phyloP scores from a whole-genome alignment of 176 grass and related monocot species.

The Canna indica region DNA sequence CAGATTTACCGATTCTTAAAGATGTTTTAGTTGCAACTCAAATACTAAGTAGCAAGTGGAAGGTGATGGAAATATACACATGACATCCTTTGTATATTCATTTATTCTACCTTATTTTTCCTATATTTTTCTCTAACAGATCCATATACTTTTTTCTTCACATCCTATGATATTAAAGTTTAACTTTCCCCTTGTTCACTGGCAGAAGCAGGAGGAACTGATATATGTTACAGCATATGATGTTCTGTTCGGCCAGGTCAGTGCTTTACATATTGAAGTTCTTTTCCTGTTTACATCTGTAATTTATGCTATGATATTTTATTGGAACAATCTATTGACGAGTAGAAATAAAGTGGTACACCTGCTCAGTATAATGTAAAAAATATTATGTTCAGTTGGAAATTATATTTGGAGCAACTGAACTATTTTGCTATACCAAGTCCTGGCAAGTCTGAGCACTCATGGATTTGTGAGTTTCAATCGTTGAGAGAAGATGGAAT shows the following conservation, averaged over 20 bases:
- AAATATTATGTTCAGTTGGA: background rate
- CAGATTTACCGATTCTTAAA: conserved; percentile 73
- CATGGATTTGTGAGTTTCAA: background rate
- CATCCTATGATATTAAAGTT: background rate
- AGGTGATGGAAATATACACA: conserved; percentile 34
- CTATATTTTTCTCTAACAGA: conserved; percentile 8
- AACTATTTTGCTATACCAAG: background rate
- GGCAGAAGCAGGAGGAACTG: conserved; percentile 80
- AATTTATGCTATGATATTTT: background rate
- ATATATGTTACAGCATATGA: conserved; percentile 67
- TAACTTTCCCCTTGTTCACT: conserved; percentile 2
- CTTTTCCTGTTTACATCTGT: background rate
- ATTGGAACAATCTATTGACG: background rate
- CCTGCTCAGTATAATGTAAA: background rate
- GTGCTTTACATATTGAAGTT: conserved; percentile 6
- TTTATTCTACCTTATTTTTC: background rate
- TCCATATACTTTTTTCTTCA: background rate
- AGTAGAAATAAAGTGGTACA: background rate
- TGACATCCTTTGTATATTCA: conserved; percentile 8
- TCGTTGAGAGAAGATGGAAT: background rate
- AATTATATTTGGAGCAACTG: background rate
- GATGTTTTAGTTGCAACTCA: conserved; percentile 58
- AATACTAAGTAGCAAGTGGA: conserved; percentile 66
- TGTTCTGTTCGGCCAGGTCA: conserved; percentile 86
- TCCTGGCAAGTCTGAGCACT: background rate